Evolutionary conservation across 2,329 filamentous ascomycete genomes (phyloP).

Genomic region (Saccharata proteae): DNA sequence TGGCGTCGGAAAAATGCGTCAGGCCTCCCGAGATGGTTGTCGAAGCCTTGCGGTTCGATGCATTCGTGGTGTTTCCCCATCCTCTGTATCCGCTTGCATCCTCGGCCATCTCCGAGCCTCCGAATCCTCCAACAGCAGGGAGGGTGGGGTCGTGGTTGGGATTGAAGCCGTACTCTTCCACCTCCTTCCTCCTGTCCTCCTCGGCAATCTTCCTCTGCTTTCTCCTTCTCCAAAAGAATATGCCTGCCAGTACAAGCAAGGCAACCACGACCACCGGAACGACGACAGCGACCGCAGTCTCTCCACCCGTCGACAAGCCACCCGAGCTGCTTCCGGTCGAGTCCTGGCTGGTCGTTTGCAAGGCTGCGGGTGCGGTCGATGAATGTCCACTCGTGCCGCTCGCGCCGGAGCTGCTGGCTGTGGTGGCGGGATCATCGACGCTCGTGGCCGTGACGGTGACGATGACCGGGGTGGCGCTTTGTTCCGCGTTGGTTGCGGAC

Average conservation of each 20-base stretch:
- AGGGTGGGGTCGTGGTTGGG: conserved; percentile 90
- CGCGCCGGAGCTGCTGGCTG: conserved; percentile 3
- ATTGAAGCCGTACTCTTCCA: conserved; percentile 95
- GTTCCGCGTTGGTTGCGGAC: conserved; percentile 1
- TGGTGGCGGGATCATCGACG: conserved; percentile 1
- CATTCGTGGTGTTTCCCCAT: conserved; percentile 76
- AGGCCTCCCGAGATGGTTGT: conserved; percentile 74
- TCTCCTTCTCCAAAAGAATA: conserved; percentile 81
- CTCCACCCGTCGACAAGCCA: conserved; percentile 50
- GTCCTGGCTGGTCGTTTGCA: conserved; percentile 1
- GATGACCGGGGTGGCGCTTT: neutral
- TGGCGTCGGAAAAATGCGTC: conserved; percentile 56
- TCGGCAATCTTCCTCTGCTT: conserved; percentile 76
- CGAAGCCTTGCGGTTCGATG: conserved; percentile 62
- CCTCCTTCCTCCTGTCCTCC: conserved; percentile 85
- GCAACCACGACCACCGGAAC: conserved; percentile 85
- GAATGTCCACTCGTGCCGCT: neutral
- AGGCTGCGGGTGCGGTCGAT: conserved; percentile 1
- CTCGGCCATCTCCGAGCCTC: conserved; percentile 62
- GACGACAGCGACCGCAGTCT: conserved; percentile 85
- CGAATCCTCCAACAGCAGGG: conserved; percentile 44
- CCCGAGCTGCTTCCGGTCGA: conserved; percentile 10
- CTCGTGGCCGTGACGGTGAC: conserved; percentile 7
- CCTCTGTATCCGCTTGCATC: conserved; percentile 73
- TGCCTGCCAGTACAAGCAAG: conserved; percentile 59